Conservation (phyloP, 768 basidiomycete species). For the Amanita rubescens region DNA sequence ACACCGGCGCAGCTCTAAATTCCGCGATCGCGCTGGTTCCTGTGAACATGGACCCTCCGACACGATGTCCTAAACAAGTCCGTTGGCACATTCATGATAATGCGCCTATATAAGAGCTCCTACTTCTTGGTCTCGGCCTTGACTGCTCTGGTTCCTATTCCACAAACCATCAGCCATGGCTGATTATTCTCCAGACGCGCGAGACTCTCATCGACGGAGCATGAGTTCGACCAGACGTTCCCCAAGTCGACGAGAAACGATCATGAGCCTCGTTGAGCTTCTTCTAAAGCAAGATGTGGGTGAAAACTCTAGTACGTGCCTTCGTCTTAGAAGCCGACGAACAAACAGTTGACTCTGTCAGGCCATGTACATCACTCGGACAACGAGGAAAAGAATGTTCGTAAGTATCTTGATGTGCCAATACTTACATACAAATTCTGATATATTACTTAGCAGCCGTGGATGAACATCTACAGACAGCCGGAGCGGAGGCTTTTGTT, state of each 20-base stretch:
- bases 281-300: slow-evolving; percentile 32
- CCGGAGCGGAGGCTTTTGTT: slow-evolving; percentile 58
- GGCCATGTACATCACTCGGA: slow-evolving; percentile 34
- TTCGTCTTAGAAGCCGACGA: not conserved
- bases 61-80: not conserved
- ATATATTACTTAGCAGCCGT: slow-evolving; percentile 38
- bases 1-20: not conserved
- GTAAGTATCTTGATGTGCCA: slow-evolving; percentile 34
- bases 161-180: not conserved
- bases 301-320: slow-evolving; percentile 22
- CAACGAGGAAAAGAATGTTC: slow-evolving; percentile 59
- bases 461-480: slow-evolving; percentile 63
- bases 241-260: slow-evolving; percentile 35
- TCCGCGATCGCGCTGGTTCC: slow-evolving; percentile 1
- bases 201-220: not conserved
- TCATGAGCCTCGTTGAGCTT: slow-evolving; percentile 45
- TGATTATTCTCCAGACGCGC: not conserved
- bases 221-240: slow-evolving; percentile 4
- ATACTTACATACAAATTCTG: not conserved
- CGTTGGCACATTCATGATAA: not conserved
- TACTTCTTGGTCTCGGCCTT: not conserved
- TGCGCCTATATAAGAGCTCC: not conserved
- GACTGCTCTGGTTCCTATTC: not conserved
- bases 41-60: not conserved
- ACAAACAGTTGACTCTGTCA: slow-evolving; percentile 9